Conservation (phyloP, 805 yeast species). For the Zygosaccharomyces bailii region DNA sequence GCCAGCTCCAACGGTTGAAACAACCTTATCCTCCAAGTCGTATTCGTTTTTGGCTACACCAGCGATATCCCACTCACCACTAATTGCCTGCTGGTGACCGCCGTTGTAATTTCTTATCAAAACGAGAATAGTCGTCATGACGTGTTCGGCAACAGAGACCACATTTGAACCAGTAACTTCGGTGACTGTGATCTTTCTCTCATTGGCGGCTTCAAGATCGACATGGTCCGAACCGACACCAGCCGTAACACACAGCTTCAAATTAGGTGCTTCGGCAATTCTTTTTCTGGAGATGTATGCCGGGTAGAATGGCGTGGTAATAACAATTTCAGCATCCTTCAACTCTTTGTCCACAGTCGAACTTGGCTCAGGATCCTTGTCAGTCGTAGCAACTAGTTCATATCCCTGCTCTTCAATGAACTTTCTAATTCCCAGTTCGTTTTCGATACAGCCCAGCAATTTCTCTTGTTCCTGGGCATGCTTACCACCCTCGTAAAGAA, state of each 20-base stretch:
- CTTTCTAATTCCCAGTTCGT: conserved; percentile 65
- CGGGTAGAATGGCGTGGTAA: conserved; percentile 82
- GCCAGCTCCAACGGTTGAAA: conserved; percentile 47
- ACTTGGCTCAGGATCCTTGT: conserved; percentile 56
- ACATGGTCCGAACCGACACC: conserved; percentile 85
- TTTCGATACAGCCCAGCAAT: conserved; percentile 68
- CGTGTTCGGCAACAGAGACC: conserved; percentile 3
- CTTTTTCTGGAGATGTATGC: conserved; percentile 68
- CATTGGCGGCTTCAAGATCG: conserved; percentile 65
- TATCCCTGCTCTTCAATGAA: conserved; percentile 68
- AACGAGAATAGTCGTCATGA: conserved; percentile 2
- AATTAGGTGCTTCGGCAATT: conserved; percentile 63
- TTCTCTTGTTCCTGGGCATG: conserved; percentile 59
- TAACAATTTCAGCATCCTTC: conserved; percentile 69
- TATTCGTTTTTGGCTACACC: conserved; percentile 39
- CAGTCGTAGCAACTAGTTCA: conserved; percentile 58
- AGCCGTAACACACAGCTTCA: conserved; percentile 70
- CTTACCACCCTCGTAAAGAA: conserved; percentile 53
- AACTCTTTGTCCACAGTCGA: conserved; percentile 61
- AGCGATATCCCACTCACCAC: background rate
- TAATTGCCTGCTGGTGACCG: background rate
- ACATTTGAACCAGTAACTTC: background rate
- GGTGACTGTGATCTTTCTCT: conserved; percentile 47
- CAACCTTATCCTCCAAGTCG: conserved; percentile 70
- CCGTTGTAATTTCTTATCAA: background rate